Base-by-base conservation (phyloP, 768 basidiomycete species). In the Boletus tomentosulus region DNA sequence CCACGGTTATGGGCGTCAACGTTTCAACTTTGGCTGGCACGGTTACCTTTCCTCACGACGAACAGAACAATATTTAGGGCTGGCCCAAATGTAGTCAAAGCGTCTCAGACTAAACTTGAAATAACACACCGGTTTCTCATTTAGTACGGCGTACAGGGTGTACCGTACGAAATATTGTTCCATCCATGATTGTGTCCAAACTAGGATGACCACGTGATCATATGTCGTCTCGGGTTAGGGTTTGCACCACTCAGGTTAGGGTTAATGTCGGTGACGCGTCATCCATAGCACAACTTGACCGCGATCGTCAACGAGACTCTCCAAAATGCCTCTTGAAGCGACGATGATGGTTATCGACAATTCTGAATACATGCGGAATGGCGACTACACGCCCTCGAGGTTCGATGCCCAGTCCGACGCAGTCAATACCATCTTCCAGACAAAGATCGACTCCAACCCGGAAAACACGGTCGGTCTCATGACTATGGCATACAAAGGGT, bases 401-500 rank as follows among this genome's bases (percentile, higher is more conserved):
- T 93, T 92, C 65, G 85, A 87, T 31, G 92, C 95, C 1, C 97
- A 98, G 72, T 74, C 86, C 7, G 94, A 98, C 72, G 91, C 96
- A 2, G 89, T 95, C 59, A 93, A 83, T 53, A 83, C 86, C 53
- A 79, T 98, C 62, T 94, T 97, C 71, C 86, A 87, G 68, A 85
- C 91, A 50, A 99, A 99, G 80, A 88, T 88, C 61, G 87, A 92
- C 68, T 88, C 92, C 25, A 98, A 99, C 74, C 92, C 96, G 16
- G 97, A 99, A 75, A 98, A 90, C 73, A 93, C 93, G 11, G 95
- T 98, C 39, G 97, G 97, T 5, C 75, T 98, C 39, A 97, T 99
- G 95, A 92, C 92, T 28, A 96, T 96, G 92, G 96, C 93, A 13
- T 90, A 92, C 52, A 97, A 97, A 72, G 87, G 88, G 96, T 96